Percentiles rank a stretch among this genome's conserved stretches.
Evolutionary conservation across 2,329 filamentous ascomycete genomes (phyloP).

Genomic region (Penicillium sp.): DNA sequence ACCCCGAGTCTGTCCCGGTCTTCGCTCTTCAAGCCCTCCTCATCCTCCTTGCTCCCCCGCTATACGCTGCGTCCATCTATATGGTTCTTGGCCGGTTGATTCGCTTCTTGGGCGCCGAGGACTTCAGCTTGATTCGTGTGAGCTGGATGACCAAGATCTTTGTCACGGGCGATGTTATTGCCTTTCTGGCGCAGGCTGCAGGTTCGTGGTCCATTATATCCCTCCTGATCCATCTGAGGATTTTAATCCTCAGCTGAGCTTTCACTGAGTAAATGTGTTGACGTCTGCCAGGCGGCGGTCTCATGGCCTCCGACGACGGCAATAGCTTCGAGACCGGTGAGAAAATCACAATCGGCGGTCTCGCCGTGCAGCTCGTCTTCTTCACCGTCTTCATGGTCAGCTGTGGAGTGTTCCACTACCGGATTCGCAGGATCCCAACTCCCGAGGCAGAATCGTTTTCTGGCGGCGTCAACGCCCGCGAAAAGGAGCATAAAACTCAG

Average conservation of each 20-base stretch:
- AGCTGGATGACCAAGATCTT: constrained; percentile 30
- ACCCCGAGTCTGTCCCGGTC: constrained; percentile 21
- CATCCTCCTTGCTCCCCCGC: constrained; percentile 44
- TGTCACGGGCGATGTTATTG: constrained; percentile 39
- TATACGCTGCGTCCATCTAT: constrained; percentile 48
- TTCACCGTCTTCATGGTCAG: constrained; percentile 56
- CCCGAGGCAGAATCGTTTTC: neutral
- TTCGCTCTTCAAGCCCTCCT: constrained; percentile 42
- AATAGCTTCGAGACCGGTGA: neutral
- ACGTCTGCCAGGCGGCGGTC: neutral
- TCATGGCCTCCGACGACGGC: neutral
- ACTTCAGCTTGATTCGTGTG: neutral
- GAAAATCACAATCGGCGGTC: constrained; percentile 1
- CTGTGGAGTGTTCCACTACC: constrained; percentile 55
- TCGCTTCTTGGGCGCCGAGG: neutral
- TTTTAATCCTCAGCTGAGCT: neutral
- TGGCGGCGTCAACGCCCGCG: neutral
- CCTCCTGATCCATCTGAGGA: neutral
- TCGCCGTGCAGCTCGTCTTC: constrained; percentile 1
- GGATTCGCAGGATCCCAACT: constrained; percentile 42
- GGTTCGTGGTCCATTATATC: constrained; percentile 20
- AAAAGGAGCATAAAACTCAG: neutral
- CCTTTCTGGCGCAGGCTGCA: constrained; percentile 37
- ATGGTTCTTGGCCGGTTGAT: constrained; percentile 15
- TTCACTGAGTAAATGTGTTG: neutral